These are phyloP conservation scores for Diutina ranongensis DNA, from an alignment of 1,139 yeast species.

Conservation along the genomic window DNA sequence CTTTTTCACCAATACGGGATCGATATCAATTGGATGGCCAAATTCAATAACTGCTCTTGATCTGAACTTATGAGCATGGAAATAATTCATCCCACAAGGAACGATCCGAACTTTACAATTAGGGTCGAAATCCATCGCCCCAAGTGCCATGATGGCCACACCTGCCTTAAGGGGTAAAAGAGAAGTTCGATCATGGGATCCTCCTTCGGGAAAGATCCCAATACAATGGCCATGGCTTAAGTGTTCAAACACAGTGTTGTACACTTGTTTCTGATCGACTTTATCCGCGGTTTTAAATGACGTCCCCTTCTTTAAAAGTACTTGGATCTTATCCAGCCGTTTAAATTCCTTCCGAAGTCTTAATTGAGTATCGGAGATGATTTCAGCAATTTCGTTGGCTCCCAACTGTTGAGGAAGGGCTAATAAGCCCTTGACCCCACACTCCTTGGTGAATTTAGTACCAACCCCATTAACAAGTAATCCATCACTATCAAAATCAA, in stretches of 20 bases:
- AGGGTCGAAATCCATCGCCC: constrained; percentile 42
- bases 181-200: constrained; percentile 90
- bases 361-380: constrained; percentile 66
- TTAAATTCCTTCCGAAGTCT: constrained; percentile 66
- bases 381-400: constrained; percentile 55
- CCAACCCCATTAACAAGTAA: constrained; percentile 48
- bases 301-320: constrained; percentile 41
- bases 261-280: constrained; percentile 77
- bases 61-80: constrained; percentile 90
- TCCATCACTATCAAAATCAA: constrained; percentile 35
- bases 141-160: constrained; percentile 95
- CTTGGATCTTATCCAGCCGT: constrained; percentile 27
- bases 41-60: constrained; percentile 92
- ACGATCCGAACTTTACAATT: constrained; percentile 53
- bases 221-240: constrained; percentile 69
- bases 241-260: constrained; percentile 72
- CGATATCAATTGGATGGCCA: constrained; percentile 76
- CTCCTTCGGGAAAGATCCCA: constrained; percentile 98
- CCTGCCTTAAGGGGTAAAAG: constrained; percentile 90
- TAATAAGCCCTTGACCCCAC: constrained; percentile 55
- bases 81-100: constrained; percentile 95
- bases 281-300: constrained; percentile 65
- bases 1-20: constrained; percentile 48
- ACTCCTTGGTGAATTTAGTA: constrained; percentile 59
- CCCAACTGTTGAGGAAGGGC: constrained; percentile 78